phyloP scores from a whole-genome alignment of 2,329 filamentous ascomycete genomes.

The Rhynchosporium graminicola region DNA sequence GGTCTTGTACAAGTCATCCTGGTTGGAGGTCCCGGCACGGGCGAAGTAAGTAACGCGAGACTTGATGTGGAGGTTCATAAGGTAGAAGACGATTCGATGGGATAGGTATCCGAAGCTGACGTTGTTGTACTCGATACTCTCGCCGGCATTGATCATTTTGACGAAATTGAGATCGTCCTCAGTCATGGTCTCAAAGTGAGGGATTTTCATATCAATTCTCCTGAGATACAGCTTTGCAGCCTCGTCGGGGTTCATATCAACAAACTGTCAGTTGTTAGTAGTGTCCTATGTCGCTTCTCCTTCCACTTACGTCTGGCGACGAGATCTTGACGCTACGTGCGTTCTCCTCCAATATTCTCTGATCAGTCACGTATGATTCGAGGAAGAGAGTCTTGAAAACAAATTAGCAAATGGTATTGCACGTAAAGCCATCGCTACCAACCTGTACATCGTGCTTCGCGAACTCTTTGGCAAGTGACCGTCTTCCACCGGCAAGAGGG shows the following conservation, averaged over 20 bases:
- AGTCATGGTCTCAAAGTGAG: conserved; percentile 94
- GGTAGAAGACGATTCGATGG: conserved; percentile 96
- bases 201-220: conserved; percentile 89
- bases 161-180: conserved; percentile 94
- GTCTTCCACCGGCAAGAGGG: conserved; percentile 77
- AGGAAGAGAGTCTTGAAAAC: conserved; percentile 80
- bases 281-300: conserved; percentile 5
- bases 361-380: conserved; percentile 92
- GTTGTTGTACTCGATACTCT: conserved; percentile 93
- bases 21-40: conserved; percentile 80
- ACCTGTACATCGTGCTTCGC: conserved; percentile 95
- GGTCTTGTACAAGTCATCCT: conserved; percentile 88
- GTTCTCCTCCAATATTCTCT: conserved; percentile 92
- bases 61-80: conserved; percentile 97
- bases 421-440: conserved; percentile 30
- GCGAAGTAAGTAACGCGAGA: conserved; percentile 91
- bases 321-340: conserved; percentile 97
- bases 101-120: conserved; percentile 95
- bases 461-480: conserved; percentile 90
- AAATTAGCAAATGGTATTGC: conserved; percentile 21
- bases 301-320: conserved; percentile 75
- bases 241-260: conserved; percentile 87
- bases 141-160: conserved; percentile 98
- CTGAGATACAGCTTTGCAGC: conserved; percentile 89
- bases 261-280: conserved; percentile 59